Evolutionary conservation across 1,139 yeast genomes (phyloP).

Genomic region (Pneumocystis murina): DNA sequence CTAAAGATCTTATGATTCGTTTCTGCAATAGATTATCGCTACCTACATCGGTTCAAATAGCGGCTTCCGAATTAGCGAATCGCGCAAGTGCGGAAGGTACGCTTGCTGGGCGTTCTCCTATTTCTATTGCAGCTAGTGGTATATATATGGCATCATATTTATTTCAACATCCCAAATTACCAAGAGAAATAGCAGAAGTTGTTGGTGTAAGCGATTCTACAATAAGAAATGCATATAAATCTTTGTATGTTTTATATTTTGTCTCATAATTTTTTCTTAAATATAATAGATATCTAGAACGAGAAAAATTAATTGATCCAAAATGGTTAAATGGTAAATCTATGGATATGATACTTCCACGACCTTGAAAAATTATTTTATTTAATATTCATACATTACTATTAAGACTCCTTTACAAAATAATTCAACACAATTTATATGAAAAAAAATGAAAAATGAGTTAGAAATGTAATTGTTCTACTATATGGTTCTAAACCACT

Average conservation of each 20-base stretch:
- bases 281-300: neutral
- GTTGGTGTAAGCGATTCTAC: conserved; percentile 99
- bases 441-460: neutral
- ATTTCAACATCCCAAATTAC: conserved; percentile 50
- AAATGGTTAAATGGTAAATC: neutral
- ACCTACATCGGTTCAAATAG: conserved; percentile 69
- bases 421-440: neutral
- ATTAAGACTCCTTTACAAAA: neutral
- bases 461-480: neutral
- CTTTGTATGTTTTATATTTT: conserved; percentile 39
- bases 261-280: neutral
- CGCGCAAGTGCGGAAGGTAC: conserved; percentile 84
- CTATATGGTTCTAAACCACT: neutral
- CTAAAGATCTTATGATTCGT: conserved; percentile 88
- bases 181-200: conserved; percentile 74
- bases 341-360: neutral
- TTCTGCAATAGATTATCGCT: conserved; percentile 91
- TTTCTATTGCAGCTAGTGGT: conserved; percentile 94
- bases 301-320: neutral
- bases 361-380: neutral
- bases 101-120: conserved; percentile 91
- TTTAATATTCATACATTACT: neutral
- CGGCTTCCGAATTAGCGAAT: conserved; percentile 86
- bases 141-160: conserved; percentile 82
- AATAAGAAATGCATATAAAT: conserved; percentile 79